A percentile compares a stretch with the other conserved stretches of the same genome.
These are phyloP conservation scores for Citrus cavaleriei DNA, from an alignment of 345 rosid genomes.

Conservation along the genomic window DNA sequence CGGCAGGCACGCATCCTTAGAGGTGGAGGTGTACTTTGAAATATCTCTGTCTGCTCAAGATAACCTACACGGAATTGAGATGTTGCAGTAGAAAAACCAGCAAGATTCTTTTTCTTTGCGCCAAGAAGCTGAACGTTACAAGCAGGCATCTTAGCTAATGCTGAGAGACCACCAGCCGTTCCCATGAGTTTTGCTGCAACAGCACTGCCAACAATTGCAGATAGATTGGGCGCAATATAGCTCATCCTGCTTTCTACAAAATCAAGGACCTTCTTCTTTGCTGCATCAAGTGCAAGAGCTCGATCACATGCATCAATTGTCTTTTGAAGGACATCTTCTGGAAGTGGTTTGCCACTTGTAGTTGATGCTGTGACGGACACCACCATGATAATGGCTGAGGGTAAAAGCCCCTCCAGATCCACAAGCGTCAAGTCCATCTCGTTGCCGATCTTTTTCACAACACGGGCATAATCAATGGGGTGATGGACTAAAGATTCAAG, in stretches of 20 bases:
- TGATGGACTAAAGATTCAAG: slow-evolving; percentile 89
- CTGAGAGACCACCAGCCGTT: slow-evolving; percentile 89
- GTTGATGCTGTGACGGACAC: slow-evolving; percentile 91
- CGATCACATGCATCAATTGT: slow-evolving; percentile 83
- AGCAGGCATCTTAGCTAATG: slow-evolving; percentile 97
- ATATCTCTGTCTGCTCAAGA: slow-evolving; percentile 84
- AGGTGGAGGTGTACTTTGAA: slow-evolving; percentile 78
- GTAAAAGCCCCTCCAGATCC: slow-evolving; percentile 82
- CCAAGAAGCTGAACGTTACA: slow-evolving; percentile 96
- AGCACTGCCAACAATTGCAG: slow-evolving; percentile 91
- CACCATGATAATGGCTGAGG: slow-evolving; percentile 89
- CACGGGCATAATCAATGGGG: slow-evolving; percentile 91
- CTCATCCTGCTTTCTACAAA: slow-evolving; percentile 97
- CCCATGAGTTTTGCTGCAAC: slow-evolving; percentile 98
- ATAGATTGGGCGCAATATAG: slow-evolving; percentile 90
- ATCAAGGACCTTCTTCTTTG: slow-evolving; percentile 88
- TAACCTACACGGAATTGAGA: slow-evolving; percentile 78
- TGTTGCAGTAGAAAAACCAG: slow-evolving; percentile 93
- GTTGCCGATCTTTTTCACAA: slow-evolving; percentile 84
- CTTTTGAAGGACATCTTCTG: slow-evolving; percentile 80
- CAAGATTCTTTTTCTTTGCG: slow-evolving; percentile 86
- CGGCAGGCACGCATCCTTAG: slow-evolving; percentile 73
- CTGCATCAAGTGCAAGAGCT: slow-evolving; percentile 71
- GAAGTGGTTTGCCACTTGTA: slow-evolving; percentile 87
- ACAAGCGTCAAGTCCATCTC: slow-evolving; percentile 88